A percentile compares a stretch with the other conserved stretches of the same genome.
Evolutionary conservation across 2,329 filamentous ascomycete species (phyloP).

Genomic region (Colletotrichum sp.): DNA sequence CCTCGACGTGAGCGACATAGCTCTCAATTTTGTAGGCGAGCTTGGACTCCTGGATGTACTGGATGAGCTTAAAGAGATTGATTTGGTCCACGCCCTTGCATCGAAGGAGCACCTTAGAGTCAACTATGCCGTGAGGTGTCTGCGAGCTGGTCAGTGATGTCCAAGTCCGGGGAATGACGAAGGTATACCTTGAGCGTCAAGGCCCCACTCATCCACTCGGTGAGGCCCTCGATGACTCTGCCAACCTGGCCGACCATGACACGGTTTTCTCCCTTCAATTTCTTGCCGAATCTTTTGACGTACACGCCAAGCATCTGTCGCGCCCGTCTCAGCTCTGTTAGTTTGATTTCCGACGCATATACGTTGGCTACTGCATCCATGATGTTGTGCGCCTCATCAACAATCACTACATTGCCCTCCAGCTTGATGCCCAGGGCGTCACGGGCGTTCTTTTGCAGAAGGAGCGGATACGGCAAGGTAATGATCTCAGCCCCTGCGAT

Average conservation of each 20-base stretch:
- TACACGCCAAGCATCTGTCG: constrained; percentile 81
- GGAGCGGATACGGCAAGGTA: constrained; percentile 88
- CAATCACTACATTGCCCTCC: constrained; percentile 88
- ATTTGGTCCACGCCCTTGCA: constrained; percentile 93
- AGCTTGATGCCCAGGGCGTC: constrained; percentile 88
- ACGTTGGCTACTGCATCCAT: constrained; percentile 94
- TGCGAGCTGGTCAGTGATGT: constrained; percentile 27
- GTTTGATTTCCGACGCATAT: constrained; percentile 77
- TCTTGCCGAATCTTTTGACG: constrained; percentile 85
- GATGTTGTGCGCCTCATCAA: constrained; percentile 97
- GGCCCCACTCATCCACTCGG: constrained; percentile 67
- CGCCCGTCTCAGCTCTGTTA: constrained; percentile 75
- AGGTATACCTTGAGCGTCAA: constrained; percentile 48
- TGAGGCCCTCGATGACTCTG: constrained; percentile 80
- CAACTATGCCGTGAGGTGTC: constrained; percentile 69
- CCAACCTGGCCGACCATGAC: constrained; percentile 90
- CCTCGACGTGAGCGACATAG: constrained; percentile 71
- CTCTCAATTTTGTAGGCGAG: constrained; percentile 93
- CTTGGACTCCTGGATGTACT: constrained; percentile 90
- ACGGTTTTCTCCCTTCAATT: constrained; percentile 87
- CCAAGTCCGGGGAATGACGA: too few species aligned
- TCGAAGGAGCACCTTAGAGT: constrained; percentile 74
- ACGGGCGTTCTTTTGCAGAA: constrained; percentile 85
- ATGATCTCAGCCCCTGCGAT: constrained; percentile 88
- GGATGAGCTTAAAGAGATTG: constrained; percentile 86